These are phyloP conservation scores for Raphanus sativus DNA, from an alignment of 345 rosid genomes.

Conservation along the genomic window DNA sequence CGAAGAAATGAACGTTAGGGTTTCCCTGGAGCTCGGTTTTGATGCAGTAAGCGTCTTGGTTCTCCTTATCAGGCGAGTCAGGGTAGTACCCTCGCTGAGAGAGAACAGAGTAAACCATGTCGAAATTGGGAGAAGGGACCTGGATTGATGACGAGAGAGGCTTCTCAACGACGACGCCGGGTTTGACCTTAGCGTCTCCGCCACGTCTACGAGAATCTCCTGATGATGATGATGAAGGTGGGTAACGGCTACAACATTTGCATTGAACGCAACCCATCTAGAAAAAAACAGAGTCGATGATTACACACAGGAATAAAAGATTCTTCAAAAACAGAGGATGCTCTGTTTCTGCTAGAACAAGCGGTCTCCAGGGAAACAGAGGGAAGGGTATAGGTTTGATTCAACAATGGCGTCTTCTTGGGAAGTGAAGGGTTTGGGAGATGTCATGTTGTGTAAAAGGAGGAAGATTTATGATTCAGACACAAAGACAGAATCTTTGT, in stretches of 20 bases:
- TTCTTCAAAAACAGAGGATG: not conserved
- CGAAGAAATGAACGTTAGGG: conserved; percentile 88
- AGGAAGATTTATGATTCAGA: conserved; percentile 11
- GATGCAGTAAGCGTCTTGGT: conserved; percentile 85
- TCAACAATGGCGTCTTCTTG: conserved; percentile 33
- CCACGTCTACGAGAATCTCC: conserved; percentile 46
- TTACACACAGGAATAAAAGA: not conserved
- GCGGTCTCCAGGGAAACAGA: not conserved
- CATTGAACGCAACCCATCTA: conserved; percentile 89
- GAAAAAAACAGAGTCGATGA: not conserved
- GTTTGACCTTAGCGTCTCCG: conserved; percentile 21
- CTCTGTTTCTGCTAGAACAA: not conserved
- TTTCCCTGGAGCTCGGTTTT: conserved; percentile 73
- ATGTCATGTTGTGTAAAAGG: conserved; percentile 18
- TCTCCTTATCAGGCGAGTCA: conserved; percentile 73
- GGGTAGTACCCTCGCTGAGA: conserved; percentile 88
- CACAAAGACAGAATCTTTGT: conserved; percentile 38
- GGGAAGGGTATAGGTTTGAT: conserved; percentile 13
- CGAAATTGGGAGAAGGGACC: conserved; percentile 66
- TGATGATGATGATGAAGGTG: conserved; percentile 61
- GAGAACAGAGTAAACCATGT: conserved; percentile 67
- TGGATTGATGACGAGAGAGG: conserved; percentile 52
- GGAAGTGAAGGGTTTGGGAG: conserved; percentile 28
- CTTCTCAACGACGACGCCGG: conserved; percentile 45
- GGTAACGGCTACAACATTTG: conserved; percentile 70